Evolutionary conservation across 176 grass and related monocot species (phyloP).

Genomic region (Zizania latifolia): DNA sequence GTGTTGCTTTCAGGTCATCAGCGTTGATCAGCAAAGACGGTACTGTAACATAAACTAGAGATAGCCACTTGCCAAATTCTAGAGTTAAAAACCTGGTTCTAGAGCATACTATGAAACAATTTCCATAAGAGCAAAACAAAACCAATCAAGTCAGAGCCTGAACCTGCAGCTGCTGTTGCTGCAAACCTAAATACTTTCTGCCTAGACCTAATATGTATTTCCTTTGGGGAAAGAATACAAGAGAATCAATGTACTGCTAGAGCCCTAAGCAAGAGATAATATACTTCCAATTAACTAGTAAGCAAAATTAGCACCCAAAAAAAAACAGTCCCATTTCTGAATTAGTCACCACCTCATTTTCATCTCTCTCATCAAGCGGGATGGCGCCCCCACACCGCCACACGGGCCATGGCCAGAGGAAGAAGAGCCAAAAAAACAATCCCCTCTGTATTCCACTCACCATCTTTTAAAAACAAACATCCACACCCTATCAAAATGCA

Average conservation of each 20-base stretch:
- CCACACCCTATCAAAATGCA: slow-evolving; percentile 55
- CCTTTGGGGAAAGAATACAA: slow-evolving; percentile 28
- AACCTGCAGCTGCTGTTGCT: slow-evolving; percentile 24
- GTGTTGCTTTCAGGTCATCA: slow-evolving; percentile 11
- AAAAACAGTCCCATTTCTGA: slow-evolving; percentile 29
- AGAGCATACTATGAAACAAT: neutral
- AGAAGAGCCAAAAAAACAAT: slow-evolving; percentile 71
- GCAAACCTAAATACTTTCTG: slow-evolving; percentile 20
- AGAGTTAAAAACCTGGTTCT: slow-evolving; percentile 11
- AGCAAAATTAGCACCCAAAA: slow-evolving; percentile 24
- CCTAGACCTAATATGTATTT: slow-evolving; percentile 37
- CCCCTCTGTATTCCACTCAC: slow-evolving; percentile 55
- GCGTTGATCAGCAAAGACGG: neutral
- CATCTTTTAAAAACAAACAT: slow-evolving; percentile 51
- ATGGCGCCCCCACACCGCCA: no score
- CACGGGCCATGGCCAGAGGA: slow-evolving; percentile 89
- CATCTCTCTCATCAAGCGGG: slow-evolving; percentile 26
- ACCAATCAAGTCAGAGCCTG: slow-evolving; percentile 9
- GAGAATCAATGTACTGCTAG: slow-evolving; percentile 55
- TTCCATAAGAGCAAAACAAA: neutral
- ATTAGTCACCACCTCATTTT: slow-evolving; percentile 33
- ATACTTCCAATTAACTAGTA: slow-evolving; percentile 34
- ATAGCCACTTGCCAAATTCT: neutral
- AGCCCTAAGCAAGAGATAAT: slow-evolving; percentile 34
- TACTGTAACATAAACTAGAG: neutral